phyloP scores from a whole-genome alignment of 306 rosid species.

The Luffa aegyptiaca region DNA sequence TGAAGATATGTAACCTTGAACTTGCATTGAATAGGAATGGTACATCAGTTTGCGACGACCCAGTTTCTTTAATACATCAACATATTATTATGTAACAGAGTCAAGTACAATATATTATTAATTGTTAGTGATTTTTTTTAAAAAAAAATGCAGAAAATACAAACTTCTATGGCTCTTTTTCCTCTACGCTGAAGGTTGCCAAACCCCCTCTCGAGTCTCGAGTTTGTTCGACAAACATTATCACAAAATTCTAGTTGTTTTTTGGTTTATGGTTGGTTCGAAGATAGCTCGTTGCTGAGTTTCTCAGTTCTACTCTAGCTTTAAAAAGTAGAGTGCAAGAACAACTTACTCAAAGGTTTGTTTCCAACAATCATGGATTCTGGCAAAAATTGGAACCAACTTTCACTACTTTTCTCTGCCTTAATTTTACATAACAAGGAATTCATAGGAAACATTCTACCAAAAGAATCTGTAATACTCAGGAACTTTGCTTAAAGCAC shows the following conservation, averaged over 20 bases:
- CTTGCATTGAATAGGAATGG: conserved; percentile 95
- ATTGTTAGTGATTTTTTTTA: not conserved
- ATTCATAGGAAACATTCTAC: not conserved
- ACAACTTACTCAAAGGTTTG: not conserved
- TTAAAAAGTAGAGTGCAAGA: not conserved
- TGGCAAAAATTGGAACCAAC: not conserved
- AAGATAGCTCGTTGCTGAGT: not conserved
- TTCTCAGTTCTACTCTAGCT: not conserved
- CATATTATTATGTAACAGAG: not conserved
- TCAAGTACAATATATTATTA: conserved; percentile 3
- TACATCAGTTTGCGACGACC: conserved; percentile 68
- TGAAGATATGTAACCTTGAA: conserved; percentile 75
- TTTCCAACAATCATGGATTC: not conserved
- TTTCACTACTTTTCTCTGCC: not conserved
- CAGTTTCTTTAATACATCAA: conserved; percentile 77
- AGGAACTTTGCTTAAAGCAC: not conserved
- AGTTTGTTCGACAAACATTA: not conserved
- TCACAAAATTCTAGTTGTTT: not conserved
- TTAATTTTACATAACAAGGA: not conserved
- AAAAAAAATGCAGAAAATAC: not conserved
- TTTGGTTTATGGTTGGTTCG: not conserved
- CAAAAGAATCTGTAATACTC: no score
- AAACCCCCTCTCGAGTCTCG: not conserved
- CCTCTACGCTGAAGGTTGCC: not conserved
- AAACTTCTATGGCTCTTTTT: conserved; percentile 70